Conservation (phyloP, 2,329 filamentous ascomycete genomes). For the Massarina eburnea region DNA sequence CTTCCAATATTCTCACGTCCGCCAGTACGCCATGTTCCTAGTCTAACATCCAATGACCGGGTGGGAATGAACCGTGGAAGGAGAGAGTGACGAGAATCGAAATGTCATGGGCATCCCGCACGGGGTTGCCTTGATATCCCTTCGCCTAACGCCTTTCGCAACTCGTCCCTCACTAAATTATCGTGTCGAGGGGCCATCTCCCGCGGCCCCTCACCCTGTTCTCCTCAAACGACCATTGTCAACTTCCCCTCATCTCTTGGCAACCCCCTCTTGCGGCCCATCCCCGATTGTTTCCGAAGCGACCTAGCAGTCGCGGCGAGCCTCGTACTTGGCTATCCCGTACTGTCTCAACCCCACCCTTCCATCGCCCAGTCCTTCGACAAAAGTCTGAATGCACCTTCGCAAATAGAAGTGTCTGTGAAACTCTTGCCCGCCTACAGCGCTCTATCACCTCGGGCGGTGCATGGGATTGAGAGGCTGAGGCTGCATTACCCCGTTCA, state of each 20-base stretch:
- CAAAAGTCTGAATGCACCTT: not conserved
- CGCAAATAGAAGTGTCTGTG: not conserved
- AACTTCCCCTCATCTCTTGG: not conserved
- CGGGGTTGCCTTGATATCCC: not conserved
- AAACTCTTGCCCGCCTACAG: not conserved
- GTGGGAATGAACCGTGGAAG: not conserved
- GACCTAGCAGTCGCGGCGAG: not conserved
- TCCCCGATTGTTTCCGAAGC: not conserved
- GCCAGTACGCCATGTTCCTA: not conserved
- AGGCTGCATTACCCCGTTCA: conserved; percentile 41
- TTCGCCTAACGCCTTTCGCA: conserved; percentile 5
- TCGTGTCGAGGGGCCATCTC: too few species aligned
- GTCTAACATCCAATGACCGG: not conserved
- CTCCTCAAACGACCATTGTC: too few species aligned
- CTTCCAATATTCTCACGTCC: not conserved
- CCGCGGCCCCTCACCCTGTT: too few species aligned
- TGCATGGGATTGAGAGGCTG: conserved; percentile 54
- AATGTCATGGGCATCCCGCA: not conserved
- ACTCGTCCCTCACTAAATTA: not conserved
- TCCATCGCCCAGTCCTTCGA: not conserved
- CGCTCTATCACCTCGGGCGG: conserved; percentile 45
- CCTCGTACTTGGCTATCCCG: not conserved
- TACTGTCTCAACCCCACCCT: not conserved
- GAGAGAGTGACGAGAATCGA: conserved; percentile 1
- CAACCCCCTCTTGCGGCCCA: not conserved